Evolutionary conservation across 1,284 basidiomycete genomes (phyloP), one percentile per base, ranked within the genome.

Genomic region (Golubevia pallescens): DNA sequence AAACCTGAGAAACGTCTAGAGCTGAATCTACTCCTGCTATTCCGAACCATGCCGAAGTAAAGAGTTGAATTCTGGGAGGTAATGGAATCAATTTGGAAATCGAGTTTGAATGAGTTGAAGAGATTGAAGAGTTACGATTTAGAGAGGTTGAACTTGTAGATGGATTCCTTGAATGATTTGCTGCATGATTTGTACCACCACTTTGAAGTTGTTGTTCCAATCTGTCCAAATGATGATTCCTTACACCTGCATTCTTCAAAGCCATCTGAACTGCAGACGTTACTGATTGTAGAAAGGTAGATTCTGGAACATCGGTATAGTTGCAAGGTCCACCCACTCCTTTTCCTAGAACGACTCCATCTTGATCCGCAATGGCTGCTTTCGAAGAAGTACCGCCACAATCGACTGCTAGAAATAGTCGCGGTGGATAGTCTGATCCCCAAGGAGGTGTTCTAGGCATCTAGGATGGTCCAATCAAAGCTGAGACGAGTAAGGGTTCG

Each of bases 31-130:
- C 67, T 5, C 75, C 74, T 6, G 76, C 76, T 7, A 76, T 60
- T 58, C 75, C 76, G 57, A 78, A 62, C 76, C 76, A 78, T n/a
- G 72, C 71, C 19, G 69, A 71, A 42, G 61, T 42, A 21, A 67
- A 61, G 16, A 24, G 13, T 3, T 38, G 5, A 38, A 38, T 10
- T 4, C 10, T 38, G 10, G 34, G 34, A 38, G 34, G 34, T 5
- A 38, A 38, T 38, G 34, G 34, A 38, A 38, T 38, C 3, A 38
- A 10, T 38, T 38, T 38, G 10, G 34, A 38, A 10, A 38, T 38
- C 10, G 34, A 38, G 34, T 38, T 38, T 38, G 34, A 38, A 38
- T 4, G 5, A 38, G 34, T 38, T 38, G 34, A 38, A 38, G 34
- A 38, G 34, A 38, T 38, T 38, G 34, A 38, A 38, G 34, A 38